These are phyloP conservation scores for Cymbopogon flexuosus DNA, from an alignment of 202 grass and related monocot species.

Conservation along the genomic window DNA sequence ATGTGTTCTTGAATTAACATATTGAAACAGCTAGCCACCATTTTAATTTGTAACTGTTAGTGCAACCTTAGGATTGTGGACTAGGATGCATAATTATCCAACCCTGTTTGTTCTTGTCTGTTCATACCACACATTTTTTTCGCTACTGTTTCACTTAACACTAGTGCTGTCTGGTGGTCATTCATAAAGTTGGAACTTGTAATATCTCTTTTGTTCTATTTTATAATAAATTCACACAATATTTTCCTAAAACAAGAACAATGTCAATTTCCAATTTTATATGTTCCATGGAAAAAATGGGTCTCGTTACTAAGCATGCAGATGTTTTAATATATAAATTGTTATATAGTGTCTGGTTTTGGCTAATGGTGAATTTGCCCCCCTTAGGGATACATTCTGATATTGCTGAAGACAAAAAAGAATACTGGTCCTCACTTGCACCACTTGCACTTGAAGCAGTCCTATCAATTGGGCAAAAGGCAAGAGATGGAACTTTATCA, in stretches of 20 bases:
- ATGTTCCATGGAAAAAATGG: conserved; percentile 12
- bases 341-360: conserved; percentile 24
- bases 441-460: conserved; percentile 76
- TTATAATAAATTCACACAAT: not conserved
- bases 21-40: conserved; percentile 1
- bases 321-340: not conserved
- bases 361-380: conserved; percentile 4
- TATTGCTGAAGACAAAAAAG: conserved; percentile 80
- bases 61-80: not conserved
- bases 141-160: not conserved
- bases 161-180: not conserved
- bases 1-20: not conserved
- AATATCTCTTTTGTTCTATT: not conserved
- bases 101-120: not conserved
- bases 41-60: conserved; percentile 19
- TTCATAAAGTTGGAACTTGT: not conserved
- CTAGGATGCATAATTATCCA: conserved; percentile 19
- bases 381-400: conserved; percentile 85
- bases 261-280: conserved; percentile 4
- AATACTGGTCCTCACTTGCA: conserved; percentile 72
- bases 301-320: not conserved
- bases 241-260: not conserved
- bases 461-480: conserved; percentile 82
- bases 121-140: not conserved
- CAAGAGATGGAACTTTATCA: conserved; percentile 67